Conservation (phyloP, 1,139 yeast species). For the Schizosaccharomyces versatilis region DNA sequence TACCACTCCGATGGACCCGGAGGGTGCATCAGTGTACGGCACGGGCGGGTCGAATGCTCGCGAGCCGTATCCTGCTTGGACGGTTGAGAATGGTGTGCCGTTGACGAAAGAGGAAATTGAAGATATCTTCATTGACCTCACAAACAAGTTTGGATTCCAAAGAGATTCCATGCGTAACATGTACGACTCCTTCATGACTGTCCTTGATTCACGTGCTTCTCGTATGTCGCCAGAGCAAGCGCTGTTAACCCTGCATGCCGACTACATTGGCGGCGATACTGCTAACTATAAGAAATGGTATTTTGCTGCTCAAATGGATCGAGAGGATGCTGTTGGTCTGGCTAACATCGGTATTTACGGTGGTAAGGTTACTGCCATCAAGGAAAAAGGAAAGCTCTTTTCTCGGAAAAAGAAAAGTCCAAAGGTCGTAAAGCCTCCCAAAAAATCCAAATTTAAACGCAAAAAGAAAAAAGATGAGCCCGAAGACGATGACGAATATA, state of each 20-base stretch:
- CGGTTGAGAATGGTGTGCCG: slow-evolving; percentile 75
- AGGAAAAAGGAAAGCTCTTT: neutral
- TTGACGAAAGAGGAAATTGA: slow-evolving; percentile 71
- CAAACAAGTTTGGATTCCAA: slow-evolving; percentile 90
- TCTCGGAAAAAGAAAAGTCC: slow-evolving; percentile 12
- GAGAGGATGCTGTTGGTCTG: slow-evolving; percentile 62
- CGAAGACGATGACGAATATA: slow-evolving; percentile 25
- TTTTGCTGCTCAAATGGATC: slow-evolving; percentile 74
- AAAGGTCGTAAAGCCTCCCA: slow-evolving; percentile 10
- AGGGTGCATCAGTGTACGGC: neutral
- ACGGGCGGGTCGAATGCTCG: neutral
- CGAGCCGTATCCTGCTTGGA: slow-evolving; percentile 87
- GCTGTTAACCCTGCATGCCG: slow-evolving; percentile 75
- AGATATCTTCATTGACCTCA: slow-evolving; percentile 70
- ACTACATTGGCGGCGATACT: slow-evolving; percentile 85
- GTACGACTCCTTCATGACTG: slow-evolving; percentile 85
- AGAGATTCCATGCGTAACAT: slow-evolving; percentile 92
- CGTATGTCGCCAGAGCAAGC: slow-evolving; percentile 96
- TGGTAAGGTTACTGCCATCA: slow-evolving; percentile 1
- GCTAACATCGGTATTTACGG: slow-evolving; percentile 22
- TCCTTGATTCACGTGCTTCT: slow-evolving; percentile 83
- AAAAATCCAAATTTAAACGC: slow-evolving; percentile 17
- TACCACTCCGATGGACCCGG: neutral
- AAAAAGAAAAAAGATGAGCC: slow-evolving; percentile 30
- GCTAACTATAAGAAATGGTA: slow-evolving; percentile 91